A percentile compares a stretch with the other conserved stretches of the same genome.
phyloP scores from a whole-genome alignment of 2,329 filamentous ascomycete species.

The Biscogniauxia marginata region DNA sequence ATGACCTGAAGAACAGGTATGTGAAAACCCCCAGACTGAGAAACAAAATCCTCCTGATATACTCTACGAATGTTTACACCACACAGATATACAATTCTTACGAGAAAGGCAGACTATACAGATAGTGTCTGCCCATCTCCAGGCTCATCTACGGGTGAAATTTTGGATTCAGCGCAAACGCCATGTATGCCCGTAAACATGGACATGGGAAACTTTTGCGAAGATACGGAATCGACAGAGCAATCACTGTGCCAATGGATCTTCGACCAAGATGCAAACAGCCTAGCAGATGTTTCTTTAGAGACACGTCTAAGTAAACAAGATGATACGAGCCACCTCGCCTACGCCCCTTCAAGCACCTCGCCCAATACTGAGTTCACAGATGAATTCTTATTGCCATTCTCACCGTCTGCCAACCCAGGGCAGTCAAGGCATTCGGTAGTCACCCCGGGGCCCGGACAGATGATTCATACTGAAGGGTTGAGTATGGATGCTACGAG shows the following conservation, averaged over 20 bases:
- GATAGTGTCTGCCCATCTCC: neutral
- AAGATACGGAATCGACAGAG: neutral
- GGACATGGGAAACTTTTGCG: neutral
- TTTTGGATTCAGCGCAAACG: neutral
- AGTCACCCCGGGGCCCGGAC: neutral
- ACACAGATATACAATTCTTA: slow-evolving; percentile 4
- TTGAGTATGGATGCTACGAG: neutral
- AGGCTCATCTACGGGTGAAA: neutral
- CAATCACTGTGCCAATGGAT: neutral
- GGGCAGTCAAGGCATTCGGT: neutral
- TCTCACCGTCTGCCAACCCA: neutral
- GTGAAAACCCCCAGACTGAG: neutral
- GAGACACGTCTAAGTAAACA: neutral
- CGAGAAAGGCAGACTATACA: neutral
- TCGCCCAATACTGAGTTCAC: neutral
- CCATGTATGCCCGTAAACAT: neutral
- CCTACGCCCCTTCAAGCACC: neutral
- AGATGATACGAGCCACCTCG: neutral
- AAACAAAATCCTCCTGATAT: neutral
- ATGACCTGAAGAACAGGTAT: slow-evolving; percentile 19
- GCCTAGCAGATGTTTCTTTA: neutral
- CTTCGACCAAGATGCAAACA: neutral
- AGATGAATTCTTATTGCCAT: neutral
- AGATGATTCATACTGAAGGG: neutral
- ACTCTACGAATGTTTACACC: neutral